Percentiles rank a stretch among this genome's conserved stretches.
These are phyloP conservation scores for Pseudogymnoascus sp. DNA, from an alignment of 2,329 filamentous ascomycete species.

Conservation along the genomic window DNA sequence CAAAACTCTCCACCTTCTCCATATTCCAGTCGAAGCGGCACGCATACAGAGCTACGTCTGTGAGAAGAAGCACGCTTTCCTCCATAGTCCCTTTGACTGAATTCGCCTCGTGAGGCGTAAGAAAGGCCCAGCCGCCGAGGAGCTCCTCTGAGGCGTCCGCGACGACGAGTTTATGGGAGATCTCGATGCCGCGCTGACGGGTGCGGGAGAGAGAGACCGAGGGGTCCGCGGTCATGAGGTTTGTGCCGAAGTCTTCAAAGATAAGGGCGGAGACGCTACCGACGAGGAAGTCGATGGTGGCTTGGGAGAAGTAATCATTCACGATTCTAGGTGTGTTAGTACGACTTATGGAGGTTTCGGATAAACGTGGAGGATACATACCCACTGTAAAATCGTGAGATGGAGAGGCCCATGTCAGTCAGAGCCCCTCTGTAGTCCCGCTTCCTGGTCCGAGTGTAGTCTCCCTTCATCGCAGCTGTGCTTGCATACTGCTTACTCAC, in stretches of 20 bases:
- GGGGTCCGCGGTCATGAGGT: constrained; percentile 89
- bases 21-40: constrained; percentile 92
- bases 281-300: constrained; percentile 87
- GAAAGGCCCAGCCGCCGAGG: constrained; percentile 80
- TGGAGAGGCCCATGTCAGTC: constrained; percentile 81
- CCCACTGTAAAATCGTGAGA: constrained; percentile 68
- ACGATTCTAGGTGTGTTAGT: constrained; percentile 62
- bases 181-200: constrained; percentile 82
- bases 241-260: constrained; percentile 89
- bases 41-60: constrained; percentile 76
- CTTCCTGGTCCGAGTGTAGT: constrained; percentile 88
- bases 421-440: constrained; percentile 85
- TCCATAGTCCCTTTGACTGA: constrained; percentile 69
- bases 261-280: constrained; percentile 79
- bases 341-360: background rate
- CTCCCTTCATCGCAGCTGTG: constrained; percentile 90
- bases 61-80: constrained; percentile 81
- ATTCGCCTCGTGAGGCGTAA: constrained; percentile 67
- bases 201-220: constrained; percentile 79
- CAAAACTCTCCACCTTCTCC: constrained; percentile 89
- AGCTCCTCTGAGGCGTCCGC: constrained; percentile 78
- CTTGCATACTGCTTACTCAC: constrained; percentile 95
- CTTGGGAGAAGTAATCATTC: constrained; percentile 94
- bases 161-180: constrained; percentile 78
- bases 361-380: constrained; percentile 31